These are phyloP conservation scores for Trypanosomatidae sp. DNA, from an alignment of 208 protist species.

Conservation along the genomic window DNA sequence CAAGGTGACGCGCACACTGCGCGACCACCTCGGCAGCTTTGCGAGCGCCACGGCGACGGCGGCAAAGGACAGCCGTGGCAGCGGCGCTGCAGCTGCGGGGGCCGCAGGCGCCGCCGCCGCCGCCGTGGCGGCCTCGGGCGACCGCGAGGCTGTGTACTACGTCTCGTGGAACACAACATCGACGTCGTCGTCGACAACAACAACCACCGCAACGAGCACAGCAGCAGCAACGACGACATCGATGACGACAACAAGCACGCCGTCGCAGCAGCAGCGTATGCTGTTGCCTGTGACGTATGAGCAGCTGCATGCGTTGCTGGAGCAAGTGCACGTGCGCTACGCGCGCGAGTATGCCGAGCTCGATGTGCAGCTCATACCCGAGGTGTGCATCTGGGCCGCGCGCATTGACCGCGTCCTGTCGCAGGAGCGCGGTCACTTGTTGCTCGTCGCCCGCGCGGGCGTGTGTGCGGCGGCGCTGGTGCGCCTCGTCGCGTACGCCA, in stretches of 20 bases:
- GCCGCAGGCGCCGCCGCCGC: constrained; percentile 66
- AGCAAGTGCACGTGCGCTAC: constrained; percentile 72
- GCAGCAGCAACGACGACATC: too few species aligned
- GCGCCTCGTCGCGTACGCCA: constrained; percentile 85
- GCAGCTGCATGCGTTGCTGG: constrained; percentile 59
- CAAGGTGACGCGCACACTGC: constrained; percentile 47
- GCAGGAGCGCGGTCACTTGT: constrained; percentile 85
- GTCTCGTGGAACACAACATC: constrained; percentile 69
- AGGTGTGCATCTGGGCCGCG: constrained; percentile 90
- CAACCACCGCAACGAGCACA: too few species aligned
- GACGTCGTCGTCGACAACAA: too few species aligned
- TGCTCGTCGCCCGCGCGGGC: constrained; percentile 91
- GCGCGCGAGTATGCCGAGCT: constrained; percentile 90
- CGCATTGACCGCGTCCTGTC: constrained; percentile 94
- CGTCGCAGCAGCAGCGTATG: too few species aligned
- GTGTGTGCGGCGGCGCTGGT: constrained; percentile 89
- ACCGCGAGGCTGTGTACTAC: constrained; percentile 70
- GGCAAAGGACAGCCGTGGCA: too few species aligned
- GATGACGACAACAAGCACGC: too few species aligned
- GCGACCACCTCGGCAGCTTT: constrained; percentile 58
- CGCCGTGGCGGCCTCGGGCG: constrained; percentile 18
- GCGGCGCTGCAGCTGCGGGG: too few species aligned
- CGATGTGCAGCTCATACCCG: constrained; percentile 90
- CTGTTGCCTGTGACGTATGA: constrained; percentile 32
- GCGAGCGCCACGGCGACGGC: too few species aligned